Conservation (phyloP, 805 yeast genomes). For the Pichia scutulata region DNA sequence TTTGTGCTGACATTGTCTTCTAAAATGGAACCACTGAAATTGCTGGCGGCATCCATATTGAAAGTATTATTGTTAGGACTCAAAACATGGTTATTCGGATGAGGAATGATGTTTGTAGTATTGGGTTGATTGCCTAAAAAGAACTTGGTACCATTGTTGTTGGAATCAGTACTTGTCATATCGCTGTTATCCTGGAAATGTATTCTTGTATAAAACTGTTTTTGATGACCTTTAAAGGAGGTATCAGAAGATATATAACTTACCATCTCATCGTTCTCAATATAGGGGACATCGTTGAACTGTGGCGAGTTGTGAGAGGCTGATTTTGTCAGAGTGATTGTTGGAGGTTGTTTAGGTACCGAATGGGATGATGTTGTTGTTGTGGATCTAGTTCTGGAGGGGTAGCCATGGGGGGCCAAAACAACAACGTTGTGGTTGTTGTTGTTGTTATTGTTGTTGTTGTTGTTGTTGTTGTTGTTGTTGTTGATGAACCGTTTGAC, state of each 20-base stretch:
- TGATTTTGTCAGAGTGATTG: not conserved
- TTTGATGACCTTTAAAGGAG: constrained; percentile 2
- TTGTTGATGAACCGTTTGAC: constrained; percentile 11
- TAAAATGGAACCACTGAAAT: constrained; percentile 1
- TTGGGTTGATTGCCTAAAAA: not conserved
- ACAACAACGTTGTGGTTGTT: not conserved
- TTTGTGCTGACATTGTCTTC: constrained; percentile 34
- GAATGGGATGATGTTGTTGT: not conserved
- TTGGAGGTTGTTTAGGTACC: not conserved
- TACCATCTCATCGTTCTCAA: constrained; percentile 3
- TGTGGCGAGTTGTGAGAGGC: not conserved
- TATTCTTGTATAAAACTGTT: constrained; percentile 1
- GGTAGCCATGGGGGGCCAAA: too few relatives aligned
- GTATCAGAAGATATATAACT: constrained; percentile 4
- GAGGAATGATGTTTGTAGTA: not conserved
- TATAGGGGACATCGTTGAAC: not conserved
- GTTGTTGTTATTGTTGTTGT: not conserved
- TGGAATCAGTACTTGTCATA: not conserved
- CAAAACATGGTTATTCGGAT: not conserved
- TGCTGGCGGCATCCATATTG: constrained; percentile 1
- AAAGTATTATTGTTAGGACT: not conserved
- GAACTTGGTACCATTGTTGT: not conserved
- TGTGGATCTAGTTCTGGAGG: not conserved
- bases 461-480: not conserved
- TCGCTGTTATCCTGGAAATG: not conserved